These are phyloP conservation scores for Umbelopsis isabellina DNA, from an alignment of 192 early-diverging fungal species.

Conservation along the genomic window DNA sequence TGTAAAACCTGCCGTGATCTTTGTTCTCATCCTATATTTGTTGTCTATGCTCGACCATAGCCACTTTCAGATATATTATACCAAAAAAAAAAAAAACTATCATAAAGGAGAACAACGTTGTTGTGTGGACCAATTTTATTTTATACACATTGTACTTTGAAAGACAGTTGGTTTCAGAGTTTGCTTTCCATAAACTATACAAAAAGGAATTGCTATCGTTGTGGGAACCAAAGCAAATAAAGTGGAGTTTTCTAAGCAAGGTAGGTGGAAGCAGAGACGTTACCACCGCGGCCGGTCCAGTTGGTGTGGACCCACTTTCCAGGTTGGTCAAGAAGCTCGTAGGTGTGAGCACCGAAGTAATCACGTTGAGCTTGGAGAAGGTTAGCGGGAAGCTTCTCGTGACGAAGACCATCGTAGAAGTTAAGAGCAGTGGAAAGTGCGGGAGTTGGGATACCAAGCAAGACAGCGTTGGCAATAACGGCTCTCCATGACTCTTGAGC, in stretches of 20 bases:
- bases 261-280: constrained; percentile 58
- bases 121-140: constrained; percentile 18
- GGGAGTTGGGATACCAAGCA: constrained; percentile 90
- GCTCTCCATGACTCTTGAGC: constrained; percentile 88
- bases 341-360: constrained; percentile 99
- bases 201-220: constrained; percentile 19
- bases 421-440: constrained; percentile 88
- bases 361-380: constrained; percentile 97
- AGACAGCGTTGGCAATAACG: constrained; percentile 78
- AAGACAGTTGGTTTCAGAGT: constrained; percentile 18
- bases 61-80: no score
- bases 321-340: constrained; percentile 78
- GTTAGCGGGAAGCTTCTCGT: constrained; percentile 89
- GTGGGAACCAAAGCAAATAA: constrained; percentile 17
- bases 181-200: constrained; percentile 25
- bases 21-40: no score
- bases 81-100: no score
- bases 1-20: no score
- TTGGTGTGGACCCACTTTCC: constrained; percentile 90
- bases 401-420: constrained; percentile 98
- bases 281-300: constrained; percentile 96
- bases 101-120: background rate
- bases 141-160: constrained; percentile 15
- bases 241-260: constrained; percentile 47
- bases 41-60: no score